Percentiles rank a stretch among this genome's conserved stretches.
These are phyloP conservation scores for Coemansia sp. DNA, from an alignment of 192 early-diverging fungal genomes.

Conservation along the genomic window DNA sequence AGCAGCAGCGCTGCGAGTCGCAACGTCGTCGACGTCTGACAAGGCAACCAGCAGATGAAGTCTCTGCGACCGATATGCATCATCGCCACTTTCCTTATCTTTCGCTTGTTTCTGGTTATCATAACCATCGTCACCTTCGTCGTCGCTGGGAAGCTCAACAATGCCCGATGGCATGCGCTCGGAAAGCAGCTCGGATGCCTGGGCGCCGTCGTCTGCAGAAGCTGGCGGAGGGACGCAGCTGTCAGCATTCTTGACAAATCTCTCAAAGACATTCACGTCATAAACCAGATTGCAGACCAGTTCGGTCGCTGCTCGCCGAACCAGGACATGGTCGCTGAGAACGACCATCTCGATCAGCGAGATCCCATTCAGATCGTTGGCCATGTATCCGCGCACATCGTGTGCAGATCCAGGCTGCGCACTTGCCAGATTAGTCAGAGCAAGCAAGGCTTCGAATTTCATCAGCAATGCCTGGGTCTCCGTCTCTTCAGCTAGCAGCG, in stretches of 20 bases:
- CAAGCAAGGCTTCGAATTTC: slow-evolving; percentile 90
- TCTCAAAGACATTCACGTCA: slow-evolving; percentile 74
- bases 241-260: slow-evolving; percentile 59
- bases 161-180: slow-evolving; percentile 21
- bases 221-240: slow-evolving; percentile 7
- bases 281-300: slow-evolving; percentile 92
- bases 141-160: slow-evolving; percentile 34
- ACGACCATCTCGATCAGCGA: slow-evolving; percentile 73
- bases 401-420: slow-evolving; percentile 55
- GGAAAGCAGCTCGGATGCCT: not conserved
- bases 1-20: slow-evolving; percentile 78
- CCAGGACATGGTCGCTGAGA: slow-evolving; percentile 75
- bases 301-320: slow-evolving; percentile 88
- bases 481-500: slow-evolving; percentile 29
- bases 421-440: slow-evolving; percentile 87
- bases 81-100: slow-evolving; percentile 5
- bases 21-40: slow-evolving; percentile 82
- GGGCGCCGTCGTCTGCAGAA: not conserved
- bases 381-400: slow-evolving; percentile 64
- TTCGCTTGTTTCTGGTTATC: too few species aligned
- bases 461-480: slow-evolving; percentile 61
- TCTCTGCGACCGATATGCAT: slow-evolving; percentile 53
- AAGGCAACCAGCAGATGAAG: slow-evolving; percentile 83
- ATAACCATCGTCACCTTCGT: slow-evolving; percentile 6
- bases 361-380: slow-evolving; percentile 62